Conservation (phyloP, 139 green algal species). For the Axilococcus clingmanii region DNA sequence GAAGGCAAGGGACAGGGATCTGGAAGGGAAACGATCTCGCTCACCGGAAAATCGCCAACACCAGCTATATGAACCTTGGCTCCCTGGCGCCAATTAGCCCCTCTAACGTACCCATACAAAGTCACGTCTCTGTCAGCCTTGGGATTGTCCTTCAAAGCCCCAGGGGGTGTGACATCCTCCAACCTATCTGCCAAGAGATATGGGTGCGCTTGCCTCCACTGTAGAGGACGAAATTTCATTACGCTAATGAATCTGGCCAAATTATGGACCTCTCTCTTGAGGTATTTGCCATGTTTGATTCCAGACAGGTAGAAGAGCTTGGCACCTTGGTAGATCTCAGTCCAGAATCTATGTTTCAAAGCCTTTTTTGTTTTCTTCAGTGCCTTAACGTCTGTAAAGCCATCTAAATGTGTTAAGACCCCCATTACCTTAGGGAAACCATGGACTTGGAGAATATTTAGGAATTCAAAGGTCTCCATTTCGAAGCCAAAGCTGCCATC, state of each 20-base stretch:
- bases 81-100: conserved; percentile 61
- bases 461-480: conserved; percentile 99
- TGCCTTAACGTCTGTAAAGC: conserved; percentile 69
- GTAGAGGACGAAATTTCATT: conserved; percentile 88
- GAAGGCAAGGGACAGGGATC: conserved; percentile 94
- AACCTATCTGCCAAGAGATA: conserved; percentile 81
- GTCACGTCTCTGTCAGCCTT: conserved; percentile 78
- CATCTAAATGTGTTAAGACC: conserved; percentile 96
- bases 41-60: conserved; percentile 73
- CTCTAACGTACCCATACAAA: conserved; percentile 90
- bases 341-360: conserved; percentile 92
- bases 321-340: conserved; percentile 91
- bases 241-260: conserved; percentile 90
- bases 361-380: conserved; percentile 93
- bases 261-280: conserved; percentile 87
- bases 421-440: conserved; percentile 98
- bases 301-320: conserved; percentile 97
- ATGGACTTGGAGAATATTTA: conserved; percentile 93
- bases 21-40: conserved; percentile 67
- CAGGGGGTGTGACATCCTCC: conserved; percentile 82
- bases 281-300: conserved; percentile 75
- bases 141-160: conserved; percentile 55
- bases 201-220: conserved; percentile 78
- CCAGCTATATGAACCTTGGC: conserved; percentile 77
- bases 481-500: conserved; percentile 96